phyloP scores from a whole-genome alignment of 805 yeast species.

The Naumovozyma castellii region DNA sequence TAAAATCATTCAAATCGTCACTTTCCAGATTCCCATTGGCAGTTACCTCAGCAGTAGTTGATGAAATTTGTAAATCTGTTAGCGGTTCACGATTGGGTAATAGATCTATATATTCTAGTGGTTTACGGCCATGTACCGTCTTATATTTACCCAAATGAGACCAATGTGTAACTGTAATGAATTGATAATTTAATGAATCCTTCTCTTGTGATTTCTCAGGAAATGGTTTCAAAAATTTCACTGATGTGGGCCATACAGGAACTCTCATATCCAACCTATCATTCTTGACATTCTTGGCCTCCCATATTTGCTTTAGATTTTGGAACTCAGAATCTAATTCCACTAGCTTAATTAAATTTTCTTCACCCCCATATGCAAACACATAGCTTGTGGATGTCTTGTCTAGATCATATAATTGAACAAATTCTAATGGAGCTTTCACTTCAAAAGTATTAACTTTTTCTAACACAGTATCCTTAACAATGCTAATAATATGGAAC shows the following conservation, averaged over 20 bases:
- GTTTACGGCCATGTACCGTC: conserved; percentile 57
- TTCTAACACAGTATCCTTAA: conserved; percentile 8
- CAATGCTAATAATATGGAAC: conserved; percentile 23
- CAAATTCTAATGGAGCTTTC: conserved; percentile 39
- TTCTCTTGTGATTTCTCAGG: conserved; percentile 16
- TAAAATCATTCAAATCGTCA: conserved; percentile 22
- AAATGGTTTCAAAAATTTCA: conserved; percentile 36
- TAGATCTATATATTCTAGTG: conserved; percentile 35
- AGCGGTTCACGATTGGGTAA: conserved; percentile 24
- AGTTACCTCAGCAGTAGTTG: conserved; percentile 6
- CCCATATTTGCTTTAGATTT: conserved; percentile 39
- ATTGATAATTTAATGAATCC: conserved; percentile 30
- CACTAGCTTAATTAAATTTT: conserved; percentile 36
- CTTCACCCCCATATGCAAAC: conserved; percentile 82
- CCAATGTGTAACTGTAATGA: conserved; percentile 52
- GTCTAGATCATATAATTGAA: conserved; percentile 33
- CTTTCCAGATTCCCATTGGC: conserved; percentile 16
- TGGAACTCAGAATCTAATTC: conserved; percentile 16
- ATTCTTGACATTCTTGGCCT: conserved; percentile 76
- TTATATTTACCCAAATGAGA: conserved; percentile 63
- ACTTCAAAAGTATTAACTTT: conserved; percentile 23
- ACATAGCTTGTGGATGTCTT: conserved; percentile 31
- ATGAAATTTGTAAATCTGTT: conserved; percentile 12
- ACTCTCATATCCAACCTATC: conserved; percentile 70
- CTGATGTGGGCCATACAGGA: conserved; percentile 65